Conservation (phyloP, 2,329 filamentous ascomycete species). For the Allantophomopsis cytisporea region DNA sequence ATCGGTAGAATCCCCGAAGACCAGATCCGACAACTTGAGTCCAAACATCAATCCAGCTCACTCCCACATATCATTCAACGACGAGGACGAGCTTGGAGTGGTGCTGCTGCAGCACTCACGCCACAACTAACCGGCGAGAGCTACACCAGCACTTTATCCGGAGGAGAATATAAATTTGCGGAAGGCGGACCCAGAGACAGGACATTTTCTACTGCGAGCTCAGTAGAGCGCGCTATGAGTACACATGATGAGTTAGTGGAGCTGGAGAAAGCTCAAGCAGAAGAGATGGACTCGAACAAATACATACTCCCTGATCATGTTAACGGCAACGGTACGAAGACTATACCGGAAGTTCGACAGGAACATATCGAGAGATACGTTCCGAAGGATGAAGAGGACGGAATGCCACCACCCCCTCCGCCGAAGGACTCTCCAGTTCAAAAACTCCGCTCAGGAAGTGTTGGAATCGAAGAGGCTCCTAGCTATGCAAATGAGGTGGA, state of each 20-base stretch:
- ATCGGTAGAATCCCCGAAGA: conserved; percentile 59
- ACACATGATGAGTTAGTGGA: conserved; percentile 12
- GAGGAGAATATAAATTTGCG: conserved; percentile 6
- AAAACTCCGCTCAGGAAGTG: conserved; percentile 19
- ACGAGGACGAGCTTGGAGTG: conserved; percentile 61
- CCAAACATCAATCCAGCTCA: conserved; percentile 46
- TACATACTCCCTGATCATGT: conserved; percentile 60
- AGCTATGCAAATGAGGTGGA: conserved; percentile 14
- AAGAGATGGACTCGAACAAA: conserved; percentile 61
- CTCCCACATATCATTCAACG: conserved; percentile 37
- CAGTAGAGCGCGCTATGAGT: conserved; percentile 12
- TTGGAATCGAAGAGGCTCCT: too few species aligned
- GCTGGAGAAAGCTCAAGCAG: conserved; percentile 13
- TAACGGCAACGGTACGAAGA: conserved; percentile 54
- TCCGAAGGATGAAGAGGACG: conserved; percentile 18
- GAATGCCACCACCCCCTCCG: conserved; percentile 27
- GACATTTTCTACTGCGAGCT: conserved; percentile 12
- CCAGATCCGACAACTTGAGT: conserved; percentile 56
- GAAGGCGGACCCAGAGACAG: conserved; percentile 1
- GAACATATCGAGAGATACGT: conserved; percentile 40
- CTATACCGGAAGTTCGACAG: conserved; percentile 39
- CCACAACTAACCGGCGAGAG: conserved; percentile 16
- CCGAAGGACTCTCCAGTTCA: conserved; percentile 36
- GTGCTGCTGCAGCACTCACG: conserved; percentile 30
- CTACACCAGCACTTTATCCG: background rate